Evolutionary conservation across 106 monocot genomes (phyloP).

Genomic region (Dendrobium officinale): DNA sequence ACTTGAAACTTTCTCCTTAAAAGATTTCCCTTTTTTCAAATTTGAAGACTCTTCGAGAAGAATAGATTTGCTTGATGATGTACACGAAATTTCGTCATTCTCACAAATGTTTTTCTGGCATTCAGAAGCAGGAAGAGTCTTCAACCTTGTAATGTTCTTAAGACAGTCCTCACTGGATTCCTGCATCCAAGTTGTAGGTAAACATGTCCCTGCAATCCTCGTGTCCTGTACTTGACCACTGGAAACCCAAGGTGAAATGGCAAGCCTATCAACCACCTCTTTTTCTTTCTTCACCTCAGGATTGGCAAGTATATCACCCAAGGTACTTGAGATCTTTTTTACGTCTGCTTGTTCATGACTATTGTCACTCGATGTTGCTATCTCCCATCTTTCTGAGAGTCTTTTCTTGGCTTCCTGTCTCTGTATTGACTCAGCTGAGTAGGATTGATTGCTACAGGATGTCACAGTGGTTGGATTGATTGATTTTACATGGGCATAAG

Average conservation of each 20-base stretch:
- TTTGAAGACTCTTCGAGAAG: conserved; percentile 21
- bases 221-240: conserved; percentile 26
- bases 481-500: conserved; percentile 41
- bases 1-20: conserved; percentile 69
- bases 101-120: conserved; percentile 24
- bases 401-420: conserved; percentile 77
- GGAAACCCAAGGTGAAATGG: conserved; percentile 20
- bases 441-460: conserved; percentile 39
- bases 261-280: conserved; percentile 7
- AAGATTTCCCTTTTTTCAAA: conserved; percentile 41
- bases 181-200: conserved; percentile 13
- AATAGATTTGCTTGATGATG: conserved; percentile 16
- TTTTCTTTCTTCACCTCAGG: conserved; percentile 44
- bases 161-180: conserved; percentile 12
- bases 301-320: conserved; percentile 75
- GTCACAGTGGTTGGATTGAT: conserved; percentile 43
- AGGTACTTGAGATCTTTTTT: conserved; percentile 50
- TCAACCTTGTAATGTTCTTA: conserved; percentile 46
- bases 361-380: conserved; percentile 29
- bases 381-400: conserved; percentile 69
- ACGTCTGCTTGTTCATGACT: conserved; percentile 33
- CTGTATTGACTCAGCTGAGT: conserved; percentile 66
- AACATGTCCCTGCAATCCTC: conserved; percentile 12
- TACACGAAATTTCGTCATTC: conserved; percentile 20
- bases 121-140: conserved; percentile 55